Evolutionary conservation across 306 rosid genomes (phyloP), one percentile per base, ranked within the genome.

Genomic region (Ochetophila trinervis): DNA sequence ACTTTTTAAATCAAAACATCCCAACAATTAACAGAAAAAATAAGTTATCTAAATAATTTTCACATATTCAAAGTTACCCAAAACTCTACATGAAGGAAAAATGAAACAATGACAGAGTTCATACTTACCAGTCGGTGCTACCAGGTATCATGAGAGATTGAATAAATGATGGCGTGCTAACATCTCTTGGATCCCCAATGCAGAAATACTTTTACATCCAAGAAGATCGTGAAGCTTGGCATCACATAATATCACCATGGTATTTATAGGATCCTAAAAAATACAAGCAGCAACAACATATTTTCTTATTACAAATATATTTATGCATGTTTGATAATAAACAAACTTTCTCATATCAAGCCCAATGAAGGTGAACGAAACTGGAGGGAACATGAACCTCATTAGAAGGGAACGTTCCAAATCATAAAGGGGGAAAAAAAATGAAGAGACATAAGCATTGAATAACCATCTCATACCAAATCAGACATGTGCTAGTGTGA

Each of bases 141-240:
- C 67, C 64, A 36, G 60, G 74, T 57, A 65, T 70, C 70, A 75
- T 63, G 82, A 65, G 30, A 27, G 80, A 63, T 83, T 82, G 74
- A 79, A 73, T 21, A 85, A 82, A 74, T 88, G 95, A 73, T 77
- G 79, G 64, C 81, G 91, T 15, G 74, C 72, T 69, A 88, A 45
- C 84, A 85, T 79, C 86, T 85, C 91, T 5, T 82, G 76, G 54
- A 88, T 66, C 53, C 91, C 91, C 62, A 81, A 35, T 48, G 89
- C 91, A 50, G 95, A 88, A 65, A 85, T 88, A 81, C 86, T 88
- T 73, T 88, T 83, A 32, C 87, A 85, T 63, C 95, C 95, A 55
- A 88, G 88, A 54, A 88, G 84, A 54, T 83, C 89, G 10, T 59
- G 82, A 75, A 88, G 95, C 75, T 88, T 85, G 54, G 85, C 77